Evolutionary conservation across 169 alveolate species (phyloP), one percentile per base, ranked within the genome.

Genomic region (Toxoplasma gondii): DNA sequence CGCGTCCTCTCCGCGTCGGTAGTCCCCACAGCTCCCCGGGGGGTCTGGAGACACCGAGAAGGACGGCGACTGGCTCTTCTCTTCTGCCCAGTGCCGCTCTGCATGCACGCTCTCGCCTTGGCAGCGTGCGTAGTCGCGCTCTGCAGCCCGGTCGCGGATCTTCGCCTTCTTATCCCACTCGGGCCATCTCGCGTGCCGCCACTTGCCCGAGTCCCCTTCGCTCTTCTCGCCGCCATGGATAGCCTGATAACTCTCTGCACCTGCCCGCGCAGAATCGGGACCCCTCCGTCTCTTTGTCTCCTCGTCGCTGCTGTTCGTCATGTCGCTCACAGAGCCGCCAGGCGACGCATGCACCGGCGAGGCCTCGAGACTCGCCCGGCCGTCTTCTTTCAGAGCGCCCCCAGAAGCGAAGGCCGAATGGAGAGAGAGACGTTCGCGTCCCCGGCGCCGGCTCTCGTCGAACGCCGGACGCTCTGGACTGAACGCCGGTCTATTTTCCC

Each of bases 271-370:
- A 58, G 70, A 16, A 16, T 24, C 24, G 70, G 16, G 70, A 27
- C n/a, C 45, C 84, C 43, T 24, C n/a, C 84, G 84, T 29, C 38
- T 24, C 81, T 69, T 49, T 49, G 58, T 31, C 88, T 80, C 88
- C 88, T 82, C 90, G 41, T 82, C 69, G 54, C 88, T 81, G 90
- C 90, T 82, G 90, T 38, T 82, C n/a, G 90, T 82, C 90, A 82
- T 82, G 67, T 82, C 90, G 67, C 90, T 82, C 41, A 82, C 90
- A 12, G 90, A 82, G 36, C 90, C 69, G 43, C 38, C 58, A n/a
- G 49, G 86, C 4, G 86, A 78, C 29, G n/a, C 44, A 27, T n/a
- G 86, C 86, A 45, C 49, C 39, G 45, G 4, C 29, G 49, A 10
- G 19, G 4, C 90, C 12, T 4, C 69, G 44, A 22, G 17, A 5